A percentile compares a stretch with the other conserved stretches of the same genome.
phyloP scores from a whole-genome alignment of 169 alveolate species.

The Plasmodium yoelii region DNA sequence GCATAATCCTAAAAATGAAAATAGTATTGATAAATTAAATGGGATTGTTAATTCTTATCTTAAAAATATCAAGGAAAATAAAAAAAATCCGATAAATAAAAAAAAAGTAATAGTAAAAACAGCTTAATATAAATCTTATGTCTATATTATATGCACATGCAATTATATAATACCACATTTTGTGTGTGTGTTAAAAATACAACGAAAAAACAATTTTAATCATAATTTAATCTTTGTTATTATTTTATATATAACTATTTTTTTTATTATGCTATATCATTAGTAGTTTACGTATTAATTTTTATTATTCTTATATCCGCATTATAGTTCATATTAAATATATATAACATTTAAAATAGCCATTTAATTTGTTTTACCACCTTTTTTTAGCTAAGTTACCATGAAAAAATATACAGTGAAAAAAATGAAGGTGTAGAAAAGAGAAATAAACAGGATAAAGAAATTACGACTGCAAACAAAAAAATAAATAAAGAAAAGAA shows the following conservation, averaged over 20 bases:
- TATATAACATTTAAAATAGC: too few species aligned
- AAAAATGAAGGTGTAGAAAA: constrained; percentile 73
- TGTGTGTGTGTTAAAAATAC: too few species aligned
- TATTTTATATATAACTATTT: too few species aligned
- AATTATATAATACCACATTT: background rate
- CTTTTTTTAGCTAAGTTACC: constrained; percentile 29
- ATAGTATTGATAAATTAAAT: constrained; percentile 68
- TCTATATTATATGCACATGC: background rate
- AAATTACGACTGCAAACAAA: constrained; percentile 14
- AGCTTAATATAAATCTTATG: background rate
- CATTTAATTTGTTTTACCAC: background rate
- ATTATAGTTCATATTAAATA: too few species aligned
- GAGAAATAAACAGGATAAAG: constrained; percentile 51
- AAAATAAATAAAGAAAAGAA: constrained; percentile 55
- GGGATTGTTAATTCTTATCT: constrained; percentile 62
- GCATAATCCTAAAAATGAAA: constrained; percentile 54
- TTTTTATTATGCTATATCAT: too few species aligned
- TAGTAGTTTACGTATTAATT: too few species aligned
- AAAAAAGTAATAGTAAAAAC: constrained; percentile 37
- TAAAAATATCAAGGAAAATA: constrained; percentile 53
- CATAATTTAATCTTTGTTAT: too few species aligned
- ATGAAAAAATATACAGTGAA: constrained; percentile 45
- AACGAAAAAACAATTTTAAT: too few species aligned
- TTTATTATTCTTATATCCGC: too few species aligned
- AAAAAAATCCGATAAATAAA: constrained; percentile 48